Evolutionary conservation across 345 rosid species (phyloP), one percentile per base, ranked within the genome.

Genomic region (Arabidopsis arenosa): DNA sequence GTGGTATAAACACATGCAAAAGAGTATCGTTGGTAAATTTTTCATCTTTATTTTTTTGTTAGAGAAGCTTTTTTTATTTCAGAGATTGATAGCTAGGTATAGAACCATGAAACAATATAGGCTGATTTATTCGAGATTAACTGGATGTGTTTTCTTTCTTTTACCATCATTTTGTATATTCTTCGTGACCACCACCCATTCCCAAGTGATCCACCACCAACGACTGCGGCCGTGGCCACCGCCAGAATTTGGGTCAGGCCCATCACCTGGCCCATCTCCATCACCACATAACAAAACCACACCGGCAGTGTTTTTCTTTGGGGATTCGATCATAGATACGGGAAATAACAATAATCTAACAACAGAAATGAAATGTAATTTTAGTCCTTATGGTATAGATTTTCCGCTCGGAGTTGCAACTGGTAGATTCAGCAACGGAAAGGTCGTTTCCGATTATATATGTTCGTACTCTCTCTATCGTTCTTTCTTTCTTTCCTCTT

Each of bases 381-480:
- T 84, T 47, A 82, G 51, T 3, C 90, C 88, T 0, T 83, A 84
- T 49, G 90, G 88, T 36, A 80, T 68, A 28, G 78, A 83, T 52
- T 81, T 86, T 57, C 17, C 3, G 10, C 75, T 64, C 14, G 77
- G 78, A 76, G 35, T 37, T 5, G 79, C 90, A 5, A 82, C 87
- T 0, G 90, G 88, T 52, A 78, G 88, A 66, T 86, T 80, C 66
- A 63, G 56, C 67, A 71, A 85, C 58, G 87, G 90, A 44, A 77
- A 55, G 18, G 63, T 87, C 40, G 82, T 82, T 72, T 74, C 83
- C 1, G 88, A 83, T 23, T 60, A 21, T 39, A 62, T 72, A 62
- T 21, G 76, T 72, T 48, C 36, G 53, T 45, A 6, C n/a, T 12
- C 47, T 43, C 9, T 45, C 51, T 2, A n/a, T n/a, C n/a, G n/a